A percentile compares a stretch with the other conserved stretches of the same genome.
phyloP scores from a whole-genome alignment of 2,329 filamentous ascomycete genomes.

The Sporothrix variecibatus region DNA sequence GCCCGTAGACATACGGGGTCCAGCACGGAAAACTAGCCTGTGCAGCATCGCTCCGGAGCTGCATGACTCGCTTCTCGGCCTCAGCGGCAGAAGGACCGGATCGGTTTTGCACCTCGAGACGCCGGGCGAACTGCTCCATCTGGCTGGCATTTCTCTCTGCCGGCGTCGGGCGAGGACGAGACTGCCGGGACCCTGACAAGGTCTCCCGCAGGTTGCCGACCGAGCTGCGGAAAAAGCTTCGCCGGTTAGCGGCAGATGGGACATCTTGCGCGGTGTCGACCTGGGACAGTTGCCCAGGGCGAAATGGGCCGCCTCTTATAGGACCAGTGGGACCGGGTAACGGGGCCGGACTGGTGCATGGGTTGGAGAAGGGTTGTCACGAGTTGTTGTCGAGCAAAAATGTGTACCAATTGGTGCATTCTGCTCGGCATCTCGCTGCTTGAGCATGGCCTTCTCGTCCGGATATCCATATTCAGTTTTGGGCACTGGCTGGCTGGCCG shows the following conservation, averaged over 20 bases:
- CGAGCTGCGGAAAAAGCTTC: slow-evolving; percentile 19
- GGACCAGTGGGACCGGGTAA: not conserved
- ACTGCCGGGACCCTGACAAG: not conserved
- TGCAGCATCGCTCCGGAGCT: slow-evolving; percentile 29
- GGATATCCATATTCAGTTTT: not conserved
- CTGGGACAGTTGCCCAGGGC: not conserved
- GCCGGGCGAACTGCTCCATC: slow-evolving; percentile 23
- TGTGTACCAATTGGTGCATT: not conserved
- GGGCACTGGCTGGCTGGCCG: not conserved
- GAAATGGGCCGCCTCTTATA: not conserved
- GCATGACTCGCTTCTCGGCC: slow-evolving; percentile 27
- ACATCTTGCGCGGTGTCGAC: not conserved
- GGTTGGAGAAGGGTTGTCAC: not conserved
- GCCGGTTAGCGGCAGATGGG: not conserved
- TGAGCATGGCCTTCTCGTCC: slow-evolving; percentile 13
- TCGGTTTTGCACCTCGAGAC: slow-evolving; percentile 19
- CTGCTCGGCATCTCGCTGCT: slow-evolving; percentile 7
- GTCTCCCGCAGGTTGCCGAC: slow-evolving; percentile 18
- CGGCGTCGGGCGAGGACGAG: not conserved
- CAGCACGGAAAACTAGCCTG: slow-evolving; percentile 16
- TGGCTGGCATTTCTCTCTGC: slow-evolving; percentile 1
- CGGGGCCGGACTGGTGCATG: not conserved
- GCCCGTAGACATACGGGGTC: slow-evolving; percentile 30
- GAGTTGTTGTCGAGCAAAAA: not conserved
- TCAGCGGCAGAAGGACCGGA: slow-evolving; percentile 22